Evolutionary conservation across 75 land plant genomes (phyloP), one percentile per base, ranked within the genome.

Genomic region (Isoetes taiwanensis): DNA sequence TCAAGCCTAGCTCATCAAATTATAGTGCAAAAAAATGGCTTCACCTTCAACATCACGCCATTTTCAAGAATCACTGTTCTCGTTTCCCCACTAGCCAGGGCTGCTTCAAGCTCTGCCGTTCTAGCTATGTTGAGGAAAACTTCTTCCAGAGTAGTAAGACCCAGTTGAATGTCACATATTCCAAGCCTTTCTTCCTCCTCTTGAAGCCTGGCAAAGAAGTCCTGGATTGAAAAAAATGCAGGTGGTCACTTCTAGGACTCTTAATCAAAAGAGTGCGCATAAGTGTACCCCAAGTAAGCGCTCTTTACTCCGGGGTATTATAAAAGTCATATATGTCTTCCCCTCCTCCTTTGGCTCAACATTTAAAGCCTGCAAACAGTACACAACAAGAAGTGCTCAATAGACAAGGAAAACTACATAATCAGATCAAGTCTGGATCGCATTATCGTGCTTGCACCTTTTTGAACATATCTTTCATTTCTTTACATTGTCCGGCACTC

Each of bases 111-210:
- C 70, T 94, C 99, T 41, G 99, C 99, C 54, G 77, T 68, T 64
- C 50, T 78, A 30, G 96, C 89, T 34, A 94, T 94, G 28, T 82
- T 88, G 48, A 94, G 70, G 66, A 94, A 94, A n/a, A 94, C 99
- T 59, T 94, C 99, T 63, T 94, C 96, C 25, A 94, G 78, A 1
- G 96, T 94, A 4, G 99, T 77, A 2, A 94, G 77, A 55, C 96
- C 71, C 38, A 94, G 65, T 57, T 94, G 99, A 29, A 94, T 69
- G 42, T 94, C 99, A 9, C 84, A 56, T 39, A 94, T 79, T 0
- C 90, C 90, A 31, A 84, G 64, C 59, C 82, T 84, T 28, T 24
- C 43, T 56, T 79, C 66, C 66, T 75, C 76, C 21, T 78, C 80
- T 69, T 87, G 77, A 37, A 94, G 78, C 72, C 84, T 78, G 10